A percentile compares a stretch with the other conserved stretches of the same genome.
These are phyloP conservation scores for Vaccinium corymbosum DNA, from an alignment of 148 eudicot species.

Conservation along the genomic window DNA sequence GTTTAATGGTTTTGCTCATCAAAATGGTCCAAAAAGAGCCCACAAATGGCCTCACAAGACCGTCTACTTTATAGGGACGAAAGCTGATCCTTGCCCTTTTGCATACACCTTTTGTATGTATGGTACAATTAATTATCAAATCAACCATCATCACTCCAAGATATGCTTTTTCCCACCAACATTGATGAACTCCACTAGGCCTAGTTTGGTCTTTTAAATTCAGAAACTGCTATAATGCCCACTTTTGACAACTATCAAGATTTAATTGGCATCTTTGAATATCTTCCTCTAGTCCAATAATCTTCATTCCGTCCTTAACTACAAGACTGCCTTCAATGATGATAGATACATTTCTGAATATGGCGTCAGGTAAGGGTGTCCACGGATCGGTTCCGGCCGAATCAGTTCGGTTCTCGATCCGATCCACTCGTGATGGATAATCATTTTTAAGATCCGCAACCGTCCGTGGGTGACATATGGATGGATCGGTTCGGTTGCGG, in stretches of 20 bases:
- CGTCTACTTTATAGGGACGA: neutral
- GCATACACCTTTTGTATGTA: neutral
- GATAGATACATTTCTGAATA: neutral
- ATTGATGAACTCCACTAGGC: neutral
- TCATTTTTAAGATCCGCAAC: too few species aligned
- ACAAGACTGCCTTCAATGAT: neutral
- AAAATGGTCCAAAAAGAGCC: too few species aligned
- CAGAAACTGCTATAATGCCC: conserved; percentile 2
- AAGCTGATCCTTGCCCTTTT: neutral
- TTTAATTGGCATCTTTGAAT: conserved; percentile 19
- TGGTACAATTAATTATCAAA: neutral
- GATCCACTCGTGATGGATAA: too few species aligned
- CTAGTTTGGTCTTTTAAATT: neutral
- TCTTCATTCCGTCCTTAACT: neutral
- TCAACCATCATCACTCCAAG: neutral
- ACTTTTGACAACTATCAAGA: conserved; percentile 10
- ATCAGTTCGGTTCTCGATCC: too few species aligned
- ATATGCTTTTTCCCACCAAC: conserved; percentile 10
- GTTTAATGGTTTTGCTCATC: neutral
- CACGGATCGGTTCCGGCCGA: too few species aligned
- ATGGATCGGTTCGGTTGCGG: too few species aligned
- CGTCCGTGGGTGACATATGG: too few species aligned
- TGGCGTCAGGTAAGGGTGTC: too few species aligned
- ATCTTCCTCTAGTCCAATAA: neutral
- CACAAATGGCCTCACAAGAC: neutral